Evolutionary conservation across 352 stramenopile species (phyloP), one percentile per base, ranked within the genome.

Genomic region (Phytophthora colocasiae): DNA sequence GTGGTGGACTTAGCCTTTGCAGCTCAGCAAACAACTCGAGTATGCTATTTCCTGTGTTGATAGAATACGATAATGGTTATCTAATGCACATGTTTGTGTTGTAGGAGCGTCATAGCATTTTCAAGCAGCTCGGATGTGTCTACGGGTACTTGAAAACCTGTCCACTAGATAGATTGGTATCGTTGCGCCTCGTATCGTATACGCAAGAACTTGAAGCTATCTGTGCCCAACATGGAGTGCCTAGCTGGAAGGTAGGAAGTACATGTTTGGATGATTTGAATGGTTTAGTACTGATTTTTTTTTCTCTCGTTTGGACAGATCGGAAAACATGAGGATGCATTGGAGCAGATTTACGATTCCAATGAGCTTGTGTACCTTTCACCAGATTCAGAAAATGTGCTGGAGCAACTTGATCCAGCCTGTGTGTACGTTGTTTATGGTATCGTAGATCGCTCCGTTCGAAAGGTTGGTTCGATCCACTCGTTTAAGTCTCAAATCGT

Each of bases 401-500:
- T 97, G 0, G 40, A 69, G 1, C 43, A 67, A 4, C 34, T 97
- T 5, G 71, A 93, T 53, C 64, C 72, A 17, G 36, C 51, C 14
- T 66, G 47, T 7, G 75, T 92, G 8, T 96, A 97, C 63, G 77
- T 96, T 39, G 66, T 97, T 39, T 88, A 88, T 26, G 90, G 85
- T 24, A 95, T 97, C 52, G 84, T 94, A 26, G 90, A 97, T 43
- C 85, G 89, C 19, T 91, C 90, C 2, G 87, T 94, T 41, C 85
- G 64, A 45, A 72, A 72, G 58, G 64, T 72, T n/a, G 34, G 27
- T 17, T 9, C n/a, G 15, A 12, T 31, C n/a, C 11, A 19, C 4
- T 38, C 3, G 45, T n/a, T 17, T 31, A 31, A 19, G 5, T 17
- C 10, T 2, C 7, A 32, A 19, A 12, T 36, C 32, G n/a, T 11